Evolutionary conservation across 2,329 filamentous ascomycete species (phyloP).

Genomic region (Ophiostoma quercus): DNA sequence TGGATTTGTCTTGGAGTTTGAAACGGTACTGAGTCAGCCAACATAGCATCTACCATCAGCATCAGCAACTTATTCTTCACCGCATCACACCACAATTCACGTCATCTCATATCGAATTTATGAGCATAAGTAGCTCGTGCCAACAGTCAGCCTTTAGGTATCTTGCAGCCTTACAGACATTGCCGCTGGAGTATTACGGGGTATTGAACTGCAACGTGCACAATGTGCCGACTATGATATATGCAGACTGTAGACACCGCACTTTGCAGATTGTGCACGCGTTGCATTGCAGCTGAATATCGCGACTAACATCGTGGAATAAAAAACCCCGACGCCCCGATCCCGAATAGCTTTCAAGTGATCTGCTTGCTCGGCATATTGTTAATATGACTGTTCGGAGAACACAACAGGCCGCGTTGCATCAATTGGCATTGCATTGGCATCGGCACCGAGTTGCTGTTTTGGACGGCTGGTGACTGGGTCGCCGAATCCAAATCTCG

Average conservation of each 20-base stretch:
- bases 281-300: conserved; percentile 1
- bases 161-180: no score
- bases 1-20: neutral
- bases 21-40: neutral
- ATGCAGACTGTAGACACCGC: no score
- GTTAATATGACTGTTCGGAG: neutral
- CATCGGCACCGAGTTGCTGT: conserved; percentile 2
- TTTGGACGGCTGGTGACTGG: neutral
- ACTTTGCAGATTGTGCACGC: no score
- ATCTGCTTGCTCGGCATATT: no score
- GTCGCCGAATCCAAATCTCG: neutral
- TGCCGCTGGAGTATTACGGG: no score
- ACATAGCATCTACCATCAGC: neutral
- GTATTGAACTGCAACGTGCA: no score
- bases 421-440: neutral
- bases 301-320: neutral
- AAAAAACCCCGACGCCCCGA: conserved; percentile 2
- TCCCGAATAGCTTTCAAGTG: neutral
- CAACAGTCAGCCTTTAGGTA: no score
- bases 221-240: no score
- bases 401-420: neutral
- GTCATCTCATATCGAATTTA: neutral
- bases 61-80: neutral
- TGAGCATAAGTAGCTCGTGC: no score
- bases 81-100: neutral